A percentile compares a stretch with the other conserved stretches of the same genome.
phyloP scores from a whole-genome alignment of 75 land plant genomes.

The Larix kaempferi region DNA sequence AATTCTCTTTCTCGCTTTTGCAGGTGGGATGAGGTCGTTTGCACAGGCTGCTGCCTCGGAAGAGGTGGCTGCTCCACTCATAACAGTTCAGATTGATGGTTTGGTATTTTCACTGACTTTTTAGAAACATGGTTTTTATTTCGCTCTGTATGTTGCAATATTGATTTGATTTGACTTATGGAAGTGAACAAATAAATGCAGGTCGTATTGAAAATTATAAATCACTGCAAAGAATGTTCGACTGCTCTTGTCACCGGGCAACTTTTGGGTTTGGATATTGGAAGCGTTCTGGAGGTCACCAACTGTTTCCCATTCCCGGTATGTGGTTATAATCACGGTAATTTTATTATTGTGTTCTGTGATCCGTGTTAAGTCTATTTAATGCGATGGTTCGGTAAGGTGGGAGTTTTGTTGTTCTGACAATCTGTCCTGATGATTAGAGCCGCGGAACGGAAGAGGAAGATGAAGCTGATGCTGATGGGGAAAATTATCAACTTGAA shows the following conservation, averaged over 20 bases:
- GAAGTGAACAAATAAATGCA: slow-evolving; percentile 6
- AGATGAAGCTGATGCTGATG: slow-evolving; percentile 92
- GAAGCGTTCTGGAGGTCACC: slow-evolving; percentile 93
- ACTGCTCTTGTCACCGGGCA: slow-evolving; percentile 93
- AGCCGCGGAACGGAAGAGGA: slow-evolving; percentile 80
- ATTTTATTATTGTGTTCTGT: neutral
- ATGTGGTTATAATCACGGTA: slow-evolving; percentile 7
- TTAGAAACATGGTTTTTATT: neutral
- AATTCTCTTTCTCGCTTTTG: neutral
- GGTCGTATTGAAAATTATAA: slow-evolving; percentile 72
- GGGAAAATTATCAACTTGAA: slow-evolving; percentile 96
- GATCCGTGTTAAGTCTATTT: neutral
- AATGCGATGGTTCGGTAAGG: neutral
- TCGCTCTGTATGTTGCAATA: neutral
- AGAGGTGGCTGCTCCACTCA: slow-evolving; percentile 58
- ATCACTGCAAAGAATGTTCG: slow-evolving; percentile 91
- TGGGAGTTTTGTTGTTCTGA: neutral
- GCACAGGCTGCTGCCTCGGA: slow-evolving; percentile 78
- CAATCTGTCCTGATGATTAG: slow-evolving; percentile 12
- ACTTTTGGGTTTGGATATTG: slow-evolving; percentile 93
- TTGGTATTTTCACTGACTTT: slow-evolving; percentile 41
- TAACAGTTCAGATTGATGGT: slow-evolving; percentile 93
- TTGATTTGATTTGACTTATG: neutral
- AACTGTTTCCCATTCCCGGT: slow-evolving; percentile 98
- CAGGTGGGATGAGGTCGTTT: slow-evolving; percentile 73